These are phyloP conservation scores for Lasiosphaeria ovina DNA, from an alignment of 495 filamentous ascomycete species.

Conservation along the genomic window DNA sequence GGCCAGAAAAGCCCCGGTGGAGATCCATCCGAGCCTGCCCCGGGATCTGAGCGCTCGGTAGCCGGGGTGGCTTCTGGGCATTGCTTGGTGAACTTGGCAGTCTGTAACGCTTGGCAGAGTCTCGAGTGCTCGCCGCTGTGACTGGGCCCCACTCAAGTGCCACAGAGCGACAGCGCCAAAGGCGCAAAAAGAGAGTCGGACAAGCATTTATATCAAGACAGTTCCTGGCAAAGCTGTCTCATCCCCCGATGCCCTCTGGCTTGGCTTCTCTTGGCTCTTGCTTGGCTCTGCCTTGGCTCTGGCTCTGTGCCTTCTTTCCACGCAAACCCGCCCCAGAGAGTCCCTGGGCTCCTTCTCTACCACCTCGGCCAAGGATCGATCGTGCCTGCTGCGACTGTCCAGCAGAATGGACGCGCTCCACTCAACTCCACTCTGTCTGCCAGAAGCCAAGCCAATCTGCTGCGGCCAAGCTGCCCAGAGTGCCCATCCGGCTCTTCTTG, in stretches of 20 bases:
- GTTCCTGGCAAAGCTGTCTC: constrained; percentile 7
- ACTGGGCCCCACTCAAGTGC: constrained; percentile 1
- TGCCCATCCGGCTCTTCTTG: constrained; percentile 8
- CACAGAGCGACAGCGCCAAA: neutral
- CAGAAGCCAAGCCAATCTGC: neutral
- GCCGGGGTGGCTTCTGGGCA: neutral
- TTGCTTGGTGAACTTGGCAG: constrained; percentile 17
- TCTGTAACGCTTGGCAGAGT: constrained; percentile 38
- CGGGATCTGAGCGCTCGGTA: too few relatives aligned
- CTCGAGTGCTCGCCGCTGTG: constrained; percentile 24
- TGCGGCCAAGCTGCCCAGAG: neutral
- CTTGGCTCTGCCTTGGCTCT: constrained; percentile 5
- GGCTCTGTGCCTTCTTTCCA: too few relatives aligned
- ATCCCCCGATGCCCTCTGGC: neutral
- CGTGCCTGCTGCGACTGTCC: neutral
- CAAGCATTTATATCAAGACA: constrained; percentile 3
- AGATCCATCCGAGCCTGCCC: too few relatives aligned
- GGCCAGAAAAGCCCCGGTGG: too few relatives aligned
- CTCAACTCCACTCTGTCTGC: neutral
- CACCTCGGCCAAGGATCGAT: neutral
- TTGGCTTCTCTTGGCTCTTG: constrained; percentile 3
- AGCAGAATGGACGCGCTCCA: neutral
- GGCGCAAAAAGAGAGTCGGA: neutral
- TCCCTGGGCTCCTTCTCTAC: neutral
- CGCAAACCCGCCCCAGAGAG: neutral